These are phyloP conservation scores for Dothideomycetes sp. DNA, from an alignment of 2,329 filamentous ascomycete genomes.

Conservation along the genomic window DNA sequence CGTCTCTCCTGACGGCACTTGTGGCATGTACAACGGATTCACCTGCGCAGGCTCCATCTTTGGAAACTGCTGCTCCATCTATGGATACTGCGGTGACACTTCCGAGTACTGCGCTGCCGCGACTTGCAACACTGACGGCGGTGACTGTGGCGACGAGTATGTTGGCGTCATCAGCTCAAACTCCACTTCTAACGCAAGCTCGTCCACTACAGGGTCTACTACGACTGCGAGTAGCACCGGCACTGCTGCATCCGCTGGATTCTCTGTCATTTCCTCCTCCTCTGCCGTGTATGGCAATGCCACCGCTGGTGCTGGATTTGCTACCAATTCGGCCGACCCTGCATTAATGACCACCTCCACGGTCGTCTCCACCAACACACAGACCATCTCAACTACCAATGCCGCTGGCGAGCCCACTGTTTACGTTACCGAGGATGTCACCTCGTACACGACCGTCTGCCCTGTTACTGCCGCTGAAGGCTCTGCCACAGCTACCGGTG, in stretches of 20 bases:
- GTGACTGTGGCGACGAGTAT: slow-evolving; percentile 3
- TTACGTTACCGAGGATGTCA: slow-evolving; percentile 4
- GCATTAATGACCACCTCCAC: slow-evolving; percentile 2
- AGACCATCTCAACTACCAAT: too few relatives aligned
- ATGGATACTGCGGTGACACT: slow-evolving; percentile 5
- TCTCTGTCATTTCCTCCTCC: neutral
- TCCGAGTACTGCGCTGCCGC: slow-evolving; percentile 7
- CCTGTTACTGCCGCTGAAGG: slow-evolving; percentile 1
- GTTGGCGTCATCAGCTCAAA: neutral
- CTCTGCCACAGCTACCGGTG: neutral
- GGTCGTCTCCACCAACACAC: slow-evolving; percentile 1
- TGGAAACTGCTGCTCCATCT: slow-evolving; percentile 10
- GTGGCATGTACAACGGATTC: slow-evolving; percentile 9
- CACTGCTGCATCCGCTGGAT: neutral
- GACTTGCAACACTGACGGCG: slow-evolving; percentile 1
- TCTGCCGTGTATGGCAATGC: neutral
- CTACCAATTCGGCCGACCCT: too few relatives aligned
- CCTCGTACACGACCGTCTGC: slow-evolving; percentile 3
- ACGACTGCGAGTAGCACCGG: slow-evolving; percentile 1
- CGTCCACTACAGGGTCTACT: neutral
- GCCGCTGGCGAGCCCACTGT: slow-evolving; percentile 4
- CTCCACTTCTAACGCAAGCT: neutral
- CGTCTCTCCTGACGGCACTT: slow-evolving; percentile 11
- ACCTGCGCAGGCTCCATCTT: slow-evolving; percentile 11
- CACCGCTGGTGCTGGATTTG: neutral